A percentile compares a stretch with the other conserved stretches of the same genome.
Evolutionary conservation across 169 alveolate species (phyloP).

Genomic region (Babesia ovis): DNA sequence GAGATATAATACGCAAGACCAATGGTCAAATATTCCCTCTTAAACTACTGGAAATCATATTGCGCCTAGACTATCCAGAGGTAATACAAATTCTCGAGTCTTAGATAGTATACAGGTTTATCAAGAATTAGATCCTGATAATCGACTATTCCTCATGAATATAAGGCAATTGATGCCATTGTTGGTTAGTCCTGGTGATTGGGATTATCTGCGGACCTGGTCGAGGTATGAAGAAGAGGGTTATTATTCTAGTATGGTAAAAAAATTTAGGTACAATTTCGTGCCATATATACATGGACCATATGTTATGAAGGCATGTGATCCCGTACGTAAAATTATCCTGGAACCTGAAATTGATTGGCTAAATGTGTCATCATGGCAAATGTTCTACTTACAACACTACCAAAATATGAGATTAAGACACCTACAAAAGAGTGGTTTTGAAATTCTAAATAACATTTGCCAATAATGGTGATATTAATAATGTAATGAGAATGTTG

Average conservation of each 20-base stretch:
- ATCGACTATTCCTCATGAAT: not conserved
- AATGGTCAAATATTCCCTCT: slow-evolving; percentile 28
- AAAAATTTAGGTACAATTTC: not conserved
- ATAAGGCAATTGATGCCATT: not conserved
- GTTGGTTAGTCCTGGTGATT: not conserved
- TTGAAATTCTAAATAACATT: slow-evolving; percentile 16
- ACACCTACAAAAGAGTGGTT: slow-evolving; percentile 38
- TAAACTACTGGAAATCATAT: slow-evolving; percentile 22
- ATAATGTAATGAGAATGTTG: not conserved
- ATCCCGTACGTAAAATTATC: slow-evolving; percentile 39
- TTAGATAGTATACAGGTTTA: not conserved
- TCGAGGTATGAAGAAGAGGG: not conserved
- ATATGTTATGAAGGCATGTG: slow-evolving; percentile 39
- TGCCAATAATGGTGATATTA: no score
- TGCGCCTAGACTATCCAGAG: slow-evolving; percentile 31
- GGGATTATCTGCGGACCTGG: slow-evolving; percentile 21
- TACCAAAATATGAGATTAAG: slow-evolving; percentile 22
- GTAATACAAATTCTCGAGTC: not conserved
- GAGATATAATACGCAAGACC: not conserved
- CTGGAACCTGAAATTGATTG: slow-evolving; percentile 33
- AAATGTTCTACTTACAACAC: slow-evolving; percentile 16
- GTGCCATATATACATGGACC: slow-evolving; percentile 66
- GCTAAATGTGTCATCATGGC: slow-evolving; percentile 22
- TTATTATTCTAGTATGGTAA: not conserved
- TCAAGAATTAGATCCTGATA: not conserved